phyloP scores from a whole-genome alignment of 2,329 filamentous ascomycete species.

The Fusarium avenaceum region DNA sequence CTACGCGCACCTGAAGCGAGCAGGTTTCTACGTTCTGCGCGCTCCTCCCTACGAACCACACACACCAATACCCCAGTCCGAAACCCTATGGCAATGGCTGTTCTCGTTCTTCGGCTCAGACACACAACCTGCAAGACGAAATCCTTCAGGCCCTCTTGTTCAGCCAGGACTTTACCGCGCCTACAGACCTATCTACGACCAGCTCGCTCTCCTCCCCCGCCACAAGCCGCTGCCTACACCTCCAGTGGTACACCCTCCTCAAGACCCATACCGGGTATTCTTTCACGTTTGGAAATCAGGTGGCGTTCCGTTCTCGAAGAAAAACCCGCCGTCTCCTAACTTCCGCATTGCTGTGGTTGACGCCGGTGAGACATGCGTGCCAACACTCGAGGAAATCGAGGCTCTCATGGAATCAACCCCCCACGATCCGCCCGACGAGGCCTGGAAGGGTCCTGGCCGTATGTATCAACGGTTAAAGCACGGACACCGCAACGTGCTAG shows the following conservation, averaged over 20 bases:
- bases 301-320: constrained; percentile 78
- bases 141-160: constrained; percentile 69
- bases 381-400: constrained; percentile 78
- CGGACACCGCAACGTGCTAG: constrained; percentile 83
- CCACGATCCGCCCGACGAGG: constrained; percentile 68
- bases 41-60: constrained; percentile 61
- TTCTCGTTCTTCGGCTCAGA: constrained; percentile 60
- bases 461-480: constrained; percentile 86
- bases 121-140: constrained; percentile 45
- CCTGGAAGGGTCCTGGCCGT: constrained; percentile 58
- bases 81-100: constrained; percentile 66
- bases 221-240: constrained; percentile 68
- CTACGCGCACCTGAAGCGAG: constrained; percentile 84
- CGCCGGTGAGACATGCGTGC: constrained; percentile 77
- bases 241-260: constrained; percentile 45
- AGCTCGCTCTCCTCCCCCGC: constrained; percentile 79
- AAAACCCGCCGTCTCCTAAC: constrained; percentile 81
- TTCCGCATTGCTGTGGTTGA: constrained; percentile 88
- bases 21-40: constrained; percentile 84
- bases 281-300: constrained; percentile 84
- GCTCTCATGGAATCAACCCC: constrained; percentile 81
- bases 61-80: constrained; percentile 33
- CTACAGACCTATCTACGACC: constrained; percentile 79
- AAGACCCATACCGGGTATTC: constrained; percentile 76
- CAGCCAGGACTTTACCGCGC: constrained; percentile 74